Evolutionary conservation across 75 land plant species (phyloP), one percentile per base, ranked within the genome.

Genomic region (Azolla pinnata): DNA sequence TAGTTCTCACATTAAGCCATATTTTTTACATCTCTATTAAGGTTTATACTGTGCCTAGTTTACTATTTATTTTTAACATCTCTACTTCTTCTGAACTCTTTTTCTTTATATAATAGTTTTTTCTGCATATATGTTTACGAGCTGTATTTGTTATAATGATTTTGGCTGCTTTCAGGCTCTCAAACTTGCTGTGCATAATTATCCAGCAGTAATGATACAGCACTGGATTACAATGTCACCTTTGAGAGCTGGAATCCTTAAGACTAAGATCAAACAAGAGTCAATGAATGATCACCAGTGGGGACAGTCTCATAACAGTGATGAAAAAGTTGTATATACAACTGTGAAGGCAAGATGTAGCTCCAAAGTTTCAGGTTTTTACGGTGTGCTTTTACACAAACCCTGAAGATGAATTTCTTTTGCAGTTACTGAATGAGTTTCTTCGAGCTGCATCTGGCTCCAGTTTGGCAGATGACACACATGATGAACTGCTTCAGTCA

Each of bases 361-460:
- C 14, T 38, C 42, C 42, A 38, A 7, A 38, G 10, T 7, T 14
- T 14, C 14, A 14, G 10, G 14, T 7, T 38, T 38, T 38, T 14
- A 7, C 14, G 42, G 42, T 38, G 42, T 14, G 14, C 14, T 14
- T 7, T 7, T 14, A 38, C 42, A 35, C 19, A 9, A 18, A 12
- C 26, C 18, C 45, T 27, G 25, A 18, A 40, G 12, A 33, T 27
- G n/a, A 9, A 0, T 56, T 55, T 44, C 26, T 54, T 20, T 28
- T 44, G 33, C 78, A 85, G 88, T 79, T 82, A 46, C 47, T 85
- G 55, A 82, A 85, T 77, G 89, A 85, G 62, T 70, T 65, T 54
- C 80, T 85, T 52, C 85, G 89, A 29, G 85, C 75, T 44, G 65
- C 59, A 34, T 76, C 83, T 64, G 89, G 89, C 35, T 82, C 79